A percentile compares a stretch with the other conserved stretches of the same genome.
Evolutionary conservation across 306 rosid species (phyloP).

Genomic region (Cicer arietinum): DNA sequence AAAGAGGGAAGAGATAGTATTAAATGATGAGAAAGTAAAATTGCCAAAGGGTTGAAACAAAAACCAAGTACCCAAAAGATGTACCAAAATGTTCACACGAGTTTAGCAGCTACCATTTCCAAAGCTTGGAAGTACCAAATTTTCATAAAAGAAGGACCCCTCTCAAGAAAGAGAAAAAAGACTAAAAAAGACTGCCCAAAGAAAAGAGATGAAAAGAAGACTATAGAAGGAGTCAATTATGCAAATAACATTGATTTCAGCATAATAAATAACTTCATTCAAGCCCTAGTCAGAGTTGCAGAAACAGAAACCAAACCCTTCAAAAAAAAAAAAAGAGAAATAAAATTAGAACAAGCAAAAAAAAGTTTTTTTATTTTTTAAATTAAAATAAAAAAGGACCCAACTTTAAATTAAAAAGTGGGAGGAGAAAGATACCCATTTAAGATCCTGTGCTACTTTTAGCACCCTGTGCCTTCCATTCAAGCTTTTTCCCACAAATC

Average conservation of each 20-base stretch:
- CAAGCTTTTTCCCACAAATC: slow-evolving; percentile 60
- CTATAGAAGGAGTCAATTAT: slow-evolving; percentile 60
- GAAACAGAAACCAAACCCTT: slow-evolving; percentile 54
- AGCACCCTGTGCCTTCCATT: slow-evolving; percentile 62
- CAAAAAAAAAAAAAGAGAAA: slow-evolving; percentile 42
- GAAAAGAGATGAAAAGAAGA: slow-evolving; percentile 58
- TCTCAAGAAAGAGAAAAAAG: slow-evolving; percentile 54
- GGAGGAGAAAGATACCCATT: slow-evolving; percentile 83
- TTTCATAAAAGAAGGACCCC: slow-evolving; percentile 61
- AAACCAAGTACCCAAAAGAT: slow-evolving; percentile 56
- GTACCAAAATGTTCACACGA: slow-evolving; percentile 59
- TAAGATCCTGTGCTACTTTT: slow-evolving; percentile 83
- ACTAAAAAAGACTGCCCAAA: slow-evolving; percentile 61
- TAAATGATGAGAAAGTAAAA: slow-evolving; percentile 50
- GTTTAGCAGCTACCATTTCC: slow-evolving; percentile 79
- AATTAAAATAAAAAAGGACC: slow-evolving; percentile 25
- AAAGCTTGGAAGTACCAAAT: slow-evolving; percentile 66
- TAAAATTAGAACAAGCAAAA: slow-evolving; percentile 26
- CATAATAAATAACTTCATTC: slow-evolving; percentile 67
- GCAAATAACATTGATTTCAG: slow-evolving; percentile 73
- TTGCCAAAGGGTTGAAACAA: slow-evolving; percentile 46
- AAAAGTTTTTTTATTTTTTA: neutral
- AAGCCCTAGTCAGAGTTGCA: slow-evolving; percentile 88
- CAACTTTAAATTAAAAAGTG: slow-evolving; percentile 57
- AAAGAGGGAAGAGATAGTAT: slow-evolving; percentile 36